Base-by-base conservation (phyloP, 495 filamentous ascomycete genomes). In the Talaromyces thailandensis region DNA sequence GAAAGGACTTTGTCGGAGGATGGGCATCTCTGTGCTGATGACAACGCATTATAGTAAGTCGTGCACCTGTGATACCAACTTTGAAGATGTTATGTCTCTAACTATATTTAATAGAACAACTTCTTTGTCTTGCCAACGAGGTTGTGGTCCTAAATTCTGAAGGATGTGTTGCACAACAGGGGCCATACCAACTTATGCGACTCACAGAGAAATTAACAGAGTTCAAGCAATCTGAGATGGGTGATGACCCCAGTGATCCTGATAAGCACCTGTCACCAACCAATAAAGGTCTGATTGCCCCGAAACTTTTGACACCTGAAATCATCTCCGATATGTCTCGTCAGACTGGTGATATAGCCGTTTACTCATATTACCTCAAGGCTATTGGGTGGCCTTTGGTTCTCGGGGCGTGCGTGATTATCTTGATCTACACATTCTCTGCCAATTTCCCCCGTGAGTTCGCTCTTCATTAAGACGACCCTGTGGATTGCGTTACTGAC, bases 321-420 rank as follows among this genome's bases (percentile, higher is more conserved):
- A 26, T 64, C 6, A 58, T 31, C 7, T 65, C 67, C 31, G 50
- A 69, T 56, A 37, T 68, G 65, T 65, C 60, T 70, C 69, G 69
- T 64, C 67, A 28, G 58, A 75, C 61, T 64, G 74, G 76, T 26
- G 76, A 61, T 66, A 72, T 53, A 64, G 60, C 63, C 71, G 75
- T 76, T 40, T 76, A 63, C 40, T 31, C 16, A 50, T 70, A 56
- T 61, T 70, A 78, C 64, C 68, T 63, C 61, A 64, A 26, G 57
- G 66, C 62, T 55, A 68, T 57, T 25, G 51, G 51, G 11, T 55
- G 51, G 51, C 51, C n/a, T 8, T 23, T 55, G 21, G 51, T 55
- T 16, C 21, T 58, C 26, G 50, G 51, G n/a, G 51, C 51, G 0
- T 55, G 51, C 11, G 11, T 55, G 24, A 55, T 55, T 55, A 55